Base-by-base conservation (phyloP, 495 filamentous ascomycete species). In the Aspergillus indologenus region DNA sequence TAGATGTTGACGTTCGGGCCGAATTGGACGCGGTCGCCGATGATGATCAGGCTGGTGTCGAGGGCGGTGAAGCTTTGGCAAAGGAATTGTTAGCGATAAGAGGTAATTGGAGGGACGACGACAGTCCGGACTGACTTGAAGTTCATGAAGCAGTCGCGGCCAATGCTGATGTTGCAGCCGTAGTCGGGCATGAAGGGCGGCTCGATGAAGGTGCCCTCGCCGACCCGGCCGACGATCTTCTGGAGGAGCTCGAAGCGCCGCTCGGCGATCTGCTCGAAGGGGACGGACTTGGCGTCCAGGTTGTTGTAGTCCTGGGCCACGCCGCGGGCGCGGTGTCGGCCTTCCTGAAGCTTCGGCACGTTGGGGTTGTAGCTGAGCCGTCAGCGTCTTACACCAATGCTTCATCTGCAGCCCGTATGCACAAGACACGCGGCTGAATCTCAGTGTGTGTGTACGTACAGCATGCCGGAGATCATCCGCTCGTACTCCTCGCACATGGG, bases 11-110 rank as follows among this genome's bases (percentile, higher is more conserved):
- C 87, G 59, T 88, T 88, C 0, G 90, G 87, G 0, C 88, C 90
- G 52, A 93, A 73, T 22, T 94, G 79, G 3, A 89, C 90, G 18
- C 91, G 83, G 19, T 85, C 79, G 12, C 91, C 91, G 59, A 95
- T 86, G 23, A 81, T 81, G 44, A 94, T 86, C 9, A 82, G 63
- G 65, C 86, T 88, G 12, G 87, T 91, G 71, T 96, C 91, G 11
- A 94, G 69, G 64, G 89, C 83, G 0, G 83, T 87, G 52, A 81
- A 64, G 51, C 71, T 79, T 3, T 29, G n/a, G n/a, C n/a, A n/a
- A n/a, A n/a, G 48, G 20, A 31, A 7, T 5, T 50, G 22, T 11
- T 45, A 18, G n/a, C 45, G 45, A 51, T 31, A 52, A 20, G 4
- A 26, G n/a, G n/a, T n/a, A n/a, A n/a, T n/a, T n/a, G n/a, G n/a